Percentiles rank a stretch among this genome's conserved stretches.
Conservation (phyloP, 768 basidiomycete species). For the Pleurotus citrinopileatus region DNA sequence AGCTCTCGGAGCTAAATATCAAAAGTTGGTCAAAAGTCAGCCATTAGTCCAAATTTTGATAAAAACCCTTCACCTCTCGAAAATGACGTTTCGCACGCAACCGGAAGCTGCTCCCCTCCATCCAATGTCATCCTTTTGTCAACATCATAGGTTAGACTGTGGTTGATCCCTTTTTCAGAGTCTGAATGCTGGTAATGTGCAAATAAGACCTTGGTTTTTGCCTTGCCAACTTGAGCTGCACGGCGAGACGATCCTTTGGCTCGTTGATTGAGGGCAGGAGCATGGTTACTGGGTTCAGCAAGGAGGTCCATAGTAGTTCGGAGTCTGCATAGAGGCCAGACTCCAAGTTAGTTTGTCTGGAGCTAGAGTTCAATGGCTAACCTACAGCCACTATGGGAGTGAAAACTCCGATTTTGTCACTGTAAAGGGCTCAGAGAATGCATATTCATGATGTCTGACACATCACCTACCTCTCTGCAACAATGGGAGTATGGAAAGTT, state of each 20-base stretch:
- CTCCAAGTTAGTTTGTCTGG: neutral
- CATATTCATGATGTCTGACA: no score
- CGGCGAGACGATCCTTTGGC: neutral
- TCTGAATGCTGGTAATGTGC: neutral
- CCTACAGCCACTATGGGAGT: neutral
- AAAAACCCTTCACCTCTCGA: no score
- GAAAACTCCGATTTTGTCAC: no score
- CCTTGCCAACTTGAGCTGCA: neutral
- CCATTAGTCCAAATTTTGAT: no score
- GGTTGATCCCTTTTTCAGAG: neutral
- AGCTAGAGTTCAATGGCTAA: conserved; percentile 7
- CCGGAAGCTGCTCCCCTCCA: neutral
- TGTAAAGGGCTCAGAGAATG: no score
- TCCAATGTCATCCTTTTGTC: neutral
- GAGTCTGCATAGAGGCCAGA: neutral
- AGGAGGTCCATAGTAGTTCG: neutral
- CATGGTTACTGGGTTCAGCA: neutral
- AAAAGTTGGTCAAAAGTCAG: neutral
- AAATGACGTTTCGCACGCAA: neutral
- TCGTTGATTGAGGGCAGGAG: neutral
- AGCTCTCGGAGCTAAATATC: no score
- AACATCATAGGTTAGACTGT: neutral
- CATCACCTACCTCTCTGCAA: neutral
- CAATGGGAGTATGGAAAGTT: neutral
- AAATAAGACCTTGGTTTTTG: neutral